phyloP scores from a whole-genome alignment of 2,329 filamentous ascomycete species.

The Beauveria asiatica region DNA sequence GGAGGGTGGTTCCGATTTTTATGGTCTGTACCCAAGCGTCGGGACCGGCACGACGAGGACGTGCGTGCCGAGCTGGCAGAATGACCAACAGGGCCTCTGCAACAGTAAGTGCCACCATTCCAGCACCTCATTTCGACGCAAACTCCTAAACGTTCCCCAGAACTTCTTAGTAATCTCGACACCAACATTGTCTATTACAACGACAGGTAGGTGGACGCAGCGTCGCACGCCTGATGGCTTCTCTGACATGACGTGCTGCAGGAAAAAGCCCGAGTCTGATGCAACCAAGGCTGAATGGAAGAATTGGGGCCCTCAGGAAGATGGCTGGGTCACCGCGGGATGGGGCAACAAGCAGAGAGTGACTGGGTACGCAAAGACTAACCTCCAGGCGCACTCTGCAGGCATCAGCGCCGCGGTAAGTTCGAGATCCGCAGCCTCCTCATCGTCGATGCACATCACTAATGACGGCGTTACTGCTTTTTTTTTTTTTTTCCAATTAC shows the following conservation, averaged over 20 bases:
- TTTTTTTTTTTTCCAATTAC: not conserved
- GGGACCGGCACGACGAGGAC: not conserved
- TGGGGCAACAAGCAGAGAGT: not conserved
- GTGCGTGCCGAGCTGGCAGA: not conserved
- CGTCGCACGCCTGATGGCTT: not conserved
- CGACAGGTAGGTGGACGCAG: not conserved
- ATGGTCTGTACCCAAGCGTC: not conserved
- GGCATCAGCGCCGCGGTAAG: not conserved
- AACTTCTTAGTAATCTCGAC: not conserved
- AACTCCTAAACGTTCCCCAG: not conserved
- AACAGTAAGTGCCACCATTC: not conserved
- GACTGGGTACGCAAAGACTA: not conserved
- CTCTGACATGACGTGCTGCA: not conserved
- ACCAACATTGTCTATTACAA: not conserved
- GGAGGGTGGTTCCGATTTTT: not conserved
- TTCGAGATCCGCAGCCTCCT: not conserved
- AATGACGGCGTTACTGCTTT: not conserved
- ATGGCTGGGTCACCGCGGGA: not conserved
- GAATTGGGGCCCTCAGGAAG: not conserved
- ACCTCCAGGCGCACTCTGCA: not conserved
- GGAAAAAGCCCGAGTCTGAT: not conserved
- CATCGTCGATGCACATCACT: not conserved
- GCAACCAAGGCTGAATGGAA: not conserved
- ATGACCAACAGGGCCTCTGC: not conserved
- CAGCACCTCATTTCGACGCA: not conserved